Percentiles rank a stretch among this genome's conserved stretches.
phyloP scores from a whole-genome alignment of 2,329 filamentous ascomycete species.

The Setomelanomma holmii region DNA sequence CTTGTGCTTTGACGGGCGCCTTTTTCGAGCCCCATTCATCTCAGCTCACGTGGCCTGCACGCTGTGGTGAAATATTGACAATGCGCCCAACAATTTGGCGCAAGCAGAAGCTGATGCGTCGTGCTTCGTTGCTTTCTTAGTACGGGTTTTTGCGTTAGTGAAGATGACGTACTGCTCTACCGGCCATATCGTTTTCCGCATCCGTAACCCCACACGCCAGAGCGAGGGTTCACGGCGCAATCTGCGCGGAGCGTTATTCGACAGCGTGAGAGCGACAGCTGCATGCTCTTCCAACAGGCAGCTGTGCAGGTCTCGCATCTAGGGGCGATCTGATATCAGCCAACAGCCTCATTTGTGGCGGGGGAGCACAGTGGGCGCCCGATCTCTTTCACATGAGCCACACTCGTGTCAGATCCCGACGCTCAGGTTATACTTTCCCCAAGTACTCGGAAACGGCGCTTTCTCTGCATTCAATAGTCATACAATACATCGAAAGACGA shows the following conservation, averaged over 20 bases:
- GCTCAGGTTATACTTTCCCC: constrained; percentile 11
- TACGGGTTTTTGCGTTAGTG: too few relatives aligned
- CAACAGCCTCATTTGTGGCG: not conserved
- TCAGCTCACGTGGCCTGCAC: not conserved
- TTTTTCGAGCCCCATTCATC: constrained; percentile 3
- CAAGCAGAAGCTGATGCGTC: constrained; percentile 1
- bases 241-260: too few relatives aligned
- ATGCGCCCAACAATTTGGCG: constrained; percentile 2
- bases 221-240: too few relatives aligned
- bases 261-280: not conserved
- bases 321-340: not conserved
- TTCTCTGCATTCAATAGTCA: constrained; percentile 23
- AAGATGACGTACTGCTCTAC: not conserved
- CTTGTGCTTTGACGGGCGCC: constrained; percentile 3
- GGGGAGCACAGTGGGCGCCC: not conserved
- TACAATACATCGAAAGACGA: constrained; percentile 17
- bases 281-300: not conserved
- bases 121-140: not conserved
- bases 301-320: not conserved
- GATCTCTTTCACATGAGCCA: constrained; percentile 16
- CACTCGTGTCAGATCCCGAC: constrained; percentile 8
- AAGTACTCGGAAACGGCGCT: constrained; percentile 11
- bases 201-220: not conserved
- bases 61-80: not conserved
- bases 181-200: not conserved